Base-by-base conservation (phyloP, 805 yeast species). In the Lipomyces yamanashiensis region DNA sequence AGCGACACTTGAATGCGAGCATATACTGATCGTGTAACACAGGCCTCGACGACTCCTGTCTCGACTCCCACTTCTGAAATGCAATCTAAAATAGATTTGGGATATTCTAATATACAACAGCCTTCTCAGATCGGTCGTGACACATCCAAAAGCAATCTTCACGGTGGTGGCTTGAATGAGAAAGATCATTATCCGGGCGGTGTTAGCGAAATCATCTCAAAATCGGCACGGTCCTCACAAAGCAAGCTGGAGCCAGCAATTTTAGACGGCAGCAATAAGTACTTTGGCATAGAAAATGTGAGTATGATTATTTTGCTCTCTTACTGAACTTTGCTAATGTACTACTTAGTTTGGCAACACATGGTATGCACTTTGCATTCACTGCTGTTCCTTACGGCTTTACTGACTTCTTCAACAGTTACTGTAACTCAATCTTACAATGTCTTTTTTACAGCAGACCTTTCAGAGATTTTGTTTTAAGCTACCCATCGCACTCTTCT, bases 351-450 rank as follows among this genome's bases (percentile, higher is more conserved):
- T 88, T 72, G 96, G 96, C 1, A 88, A 92, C 74, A 92, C 98
- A 0, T 95, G 68, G 62, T 59, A 59, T 71, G 10, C n/a, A 15
- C 13, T 19, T 19, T 23, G 37, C 41, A 15, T 41, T 19, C 19
- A 19, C 15, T 36, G 17, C 10, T 5, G 53, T 28, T 28, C 7
- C 45, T n/a, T 17, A 37, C 5, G 4, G 12, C 10, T 13, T 15
- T 17, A 39, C 54, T 51, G 39, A 51, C 39, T 9, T 8, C 23
- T 9, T 34, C 19, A n/a, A 4, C 44, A 54, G 64, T 77, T 93
- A 93, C 77, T 90, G 96, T 76, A 95, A 95, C 71, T 90, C 97
- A 9, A 89, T 95, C 28, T 77, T 95, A 17, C 98, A 95, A 74
- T 90, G 96, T 69, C 81, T 93, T 8, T 93, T 84, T 78, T 87